Evolutionary conservation across 129 eudicot species (phyloP).

Genomic region (Deinandra increscens): DNA sequence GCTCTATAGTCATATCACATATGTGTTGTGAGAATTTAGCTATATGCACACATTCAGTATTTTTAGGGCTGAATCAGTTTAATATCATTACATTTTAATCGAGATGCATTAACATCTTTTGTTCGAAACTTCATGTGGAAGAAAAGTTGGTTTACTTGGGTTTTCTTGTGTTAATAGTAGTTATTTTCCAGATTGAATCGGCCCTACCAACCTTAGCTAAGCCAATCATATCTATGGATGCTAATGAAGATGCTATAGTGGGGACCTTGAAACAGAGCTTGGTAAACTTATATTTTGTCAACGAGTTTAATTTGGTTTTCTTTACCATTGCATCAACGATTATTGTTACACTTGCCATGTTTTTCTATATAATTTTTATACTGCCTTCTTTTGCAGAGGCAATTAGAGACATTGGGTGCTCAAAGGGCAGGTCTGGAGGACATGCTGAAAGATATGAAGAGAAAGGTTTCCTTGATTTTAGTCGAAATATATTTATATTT

Average conservation of each 20-base stretch:
- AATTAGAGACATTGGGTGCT: constrained; percentile 88
- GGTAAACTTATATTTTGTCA: constrained; percentile 48
- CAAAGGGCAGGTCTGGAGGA: constrained; percentile 98
- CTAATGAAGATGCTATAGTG: constrained; percentile 90
- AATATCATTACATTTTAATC: neutral
- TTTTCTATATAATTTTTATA: neutral
- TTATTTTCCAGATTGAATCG: constrained; percentile 72
- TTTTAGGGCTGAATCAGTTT: constrained; percentile 10
- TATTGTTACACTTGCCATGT: neutral
- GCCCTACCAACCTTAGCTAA: constrained; percentile 84
- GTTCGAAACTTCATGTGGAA: neutral
- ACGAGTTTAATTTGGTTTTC: neutral
- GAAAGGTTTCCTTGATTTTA: constrained; percentile 52
- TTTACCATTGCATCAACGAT: constrained; percentile 10
- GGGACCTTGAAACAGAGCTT: constrained; percentile 93
- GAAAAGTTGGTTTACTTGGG: neutral
- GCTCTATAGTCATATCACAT: neutral
- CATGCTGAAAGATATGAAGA: constrained; percentile 97
- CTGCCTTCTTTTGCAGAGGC: constrained; percentile 58
- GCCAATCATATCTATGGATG: constrained; percentile 97
- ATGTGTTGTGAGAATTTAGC: neutral
- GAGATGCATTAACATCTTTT: constrained; percentile 4
- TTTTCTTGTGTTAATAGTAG: neutral
- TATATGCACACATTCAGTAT: neutral
- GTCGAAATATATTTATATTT: neutral